Conservation (phyloP, 805 yeast genomes). For the Zygosaccharomyces bailii region DNA sequence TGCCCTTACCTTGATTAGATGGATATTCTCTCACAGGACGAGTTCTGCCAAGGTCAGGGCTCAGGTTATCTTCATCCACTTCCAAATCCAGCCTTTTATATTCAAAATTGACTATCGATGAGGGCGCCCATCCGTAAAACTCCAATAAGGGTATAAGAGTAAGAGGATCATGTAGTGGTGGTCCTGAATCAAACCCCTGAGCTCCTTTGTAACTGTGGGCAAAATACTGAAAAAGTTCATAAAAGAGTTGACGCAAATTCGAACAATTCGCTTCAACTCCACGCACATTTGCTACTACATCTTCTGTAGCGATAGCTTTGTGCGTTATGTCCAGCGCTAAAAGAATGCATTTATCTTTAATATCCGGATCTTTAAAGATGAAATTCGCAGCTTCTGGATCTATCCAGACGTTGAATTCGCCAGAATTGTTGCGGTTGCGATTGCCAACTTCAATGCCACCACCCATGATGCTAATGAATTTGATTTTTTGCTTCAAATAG, state of each 20-base stretch:
- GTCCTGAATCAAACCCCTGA: conserved; percentile 51
- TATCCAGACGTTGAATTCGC: conserved; percentile 72
- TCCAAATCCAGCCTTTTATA: conserved; percentile 29
- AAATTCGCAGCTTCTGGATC: conserved; percentile 74
- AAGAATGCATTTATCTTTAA: conserved; percentile 50
- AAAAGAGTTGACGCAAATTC: conserved; percentile 50
- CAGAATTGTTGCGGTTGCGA: conserved; percentile 49
- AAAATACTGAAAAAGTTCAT: conserved; percentile 52
- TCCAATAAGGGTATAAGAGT: conserved; percentile 61
- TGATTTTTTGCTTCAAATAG: conserved; percentile 46
- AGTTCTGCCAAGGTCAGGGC: conserved; percentile 56
- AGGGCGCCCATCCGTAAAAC: conserved; percentile 33
- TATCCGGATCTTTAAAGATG: conserved; percentile 46
- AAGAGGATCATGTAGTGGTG: conserved; percentile 79
- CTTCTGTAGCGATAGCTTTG: conserved; percentile 46
- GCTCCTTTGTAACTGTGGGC: conserved; percentile 42
- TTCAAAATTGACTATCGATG: conserved; percentile 18
- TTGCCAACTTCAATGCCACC: conserved; percentile 49
- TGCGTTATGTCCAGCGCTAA: conserved; percentile 72
- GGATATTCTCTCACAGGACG: conserved; percentile 38
- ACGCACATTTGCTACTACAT: conserved; percentile 40
- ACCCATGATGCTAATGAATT: conserved; percentile 70
- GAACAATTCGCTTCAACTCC: conserved; percentile 36
- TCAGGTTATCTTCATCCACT: conserved; percentile 36
- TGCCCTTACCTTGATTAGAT: conserved; percentile 32